Evolutionary conservation across 1,284 basidiomycete species (phyloP), one percentile per base, ranked within the genome.

Genomic region (Cryptococcus sp.): DNA sequence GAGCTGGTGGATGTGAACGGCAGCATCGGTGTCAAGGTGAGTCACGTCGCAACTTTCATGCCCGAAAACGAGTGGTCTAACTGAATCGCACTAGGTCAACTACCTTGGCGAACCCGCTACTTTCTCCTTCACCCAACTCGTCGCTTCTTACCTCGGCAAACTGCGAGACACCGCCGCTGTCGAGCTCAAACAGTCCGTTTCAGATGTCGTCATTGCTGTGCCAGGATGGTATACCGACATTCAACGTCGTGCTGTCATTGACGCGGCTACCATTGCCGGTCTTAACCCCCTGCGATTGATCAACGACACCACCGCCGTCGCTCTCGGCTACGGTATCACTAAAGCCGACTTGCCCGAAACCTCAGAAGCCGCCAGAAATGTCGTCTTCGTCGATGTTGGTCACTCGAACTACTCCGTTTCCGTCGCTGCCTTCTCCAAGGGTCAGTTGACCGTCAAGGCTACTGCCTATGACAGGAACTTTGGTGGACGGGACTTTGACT

Each of bases 241-340:
- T 55, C 93, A 97, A 78, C 85, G 93, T 58, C 85, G 93, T 46
- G 91, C 93, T 2, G 75, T 94, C 61, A 83, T 93, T 50, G 91
- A 93, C 71, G 92, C 93, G 38, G 91, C 92, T 49, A 77, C 86
- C 65, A 91, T 97, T 69, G 91, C 89, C 52, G 87, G 88, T 59
- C 84, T 96, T 64, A 94, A 93, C 78, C 81, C 86, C 64, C 89
- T 96, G 60, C 89, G 93, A 57, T 84, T 97, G 74, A 92, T 96
- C 82, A 95, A 95, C 81, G 93, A 96, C 78, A 88, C 89, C 59
- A 95, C 93, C 62, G 92, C 93, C 53, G 85, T 89, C 59, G 93
- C 93, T 25, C 88, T 96, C 73, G 91, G 90, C 56, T 96, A 93
- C 80, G 93, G 93, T 72, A 96, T 96, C 83, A 96, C 93, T 69